phyloP scores from a whole-genome alignment of 2,329 filamentous ascomycete species.

The Chaetomium sp. region DNA sequence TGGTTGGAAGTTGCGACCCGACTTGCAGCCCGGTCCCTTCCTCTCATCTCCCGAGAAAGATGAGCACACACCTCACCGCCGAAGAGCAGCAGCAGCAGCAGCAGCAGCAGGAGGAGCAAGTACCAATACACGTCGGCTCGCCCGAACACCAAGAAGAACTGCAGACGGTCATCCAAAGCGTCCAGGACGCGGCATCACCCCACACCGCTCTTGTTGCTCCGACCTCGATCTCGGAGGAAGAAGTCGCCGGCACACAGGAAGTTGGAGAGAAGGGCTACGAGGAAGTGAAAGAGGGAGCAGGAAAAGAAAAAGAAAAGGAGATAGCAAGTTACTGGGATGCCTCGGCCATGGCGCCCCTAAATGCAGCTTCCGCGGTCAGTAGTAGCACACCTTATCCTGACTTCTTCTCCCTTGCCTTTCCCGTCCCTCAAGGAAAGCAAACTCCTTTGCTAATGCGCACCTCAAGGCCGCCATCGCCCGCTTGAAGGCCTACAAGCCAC shows the following conservation, averaged over 20 bases:
- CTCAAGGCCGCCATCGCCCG: conserved; percentile 52
- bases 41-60: conserved; percentile 3
- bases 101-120: not conserved
- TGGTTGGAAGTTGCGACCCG: not conserved
- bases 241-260: not conserved
- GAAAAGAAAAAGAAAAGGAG: conserved; percentile 26
- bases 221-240: not conserved
- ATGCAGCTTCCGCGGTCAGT: conserved; percentile 48
- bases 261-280: not conserved
- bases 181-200: conserved; percentile 16
- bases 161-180: conserved; percentile 20
- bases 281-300: conserved; percentile 17
- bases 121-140: not conserved
- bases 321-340: conserved; percentile 52
- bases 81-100: conserved; percentile 3
- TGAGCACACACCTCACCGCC: conserved; percentile 9
- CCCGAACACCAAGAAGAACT: conserved; percentile 12
- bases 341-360: conserved; percentile 51
- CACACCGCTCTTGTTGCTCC: not conserved
- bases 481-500: conserved; percentile 54
- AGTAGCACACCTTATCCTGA: conserved; percentile 1
- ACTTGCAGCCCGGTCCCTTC: not conserved
- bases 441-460: conserved; percentile 9
- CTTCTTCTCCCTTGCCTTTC: not conserved
- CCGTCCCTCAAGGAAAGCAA: conserved; percentile 2